Evolutionary conservation across 1,284 basidiomycete genomes (phyloP).

Genomic region (Boletus albobrunnescens): DNA sequence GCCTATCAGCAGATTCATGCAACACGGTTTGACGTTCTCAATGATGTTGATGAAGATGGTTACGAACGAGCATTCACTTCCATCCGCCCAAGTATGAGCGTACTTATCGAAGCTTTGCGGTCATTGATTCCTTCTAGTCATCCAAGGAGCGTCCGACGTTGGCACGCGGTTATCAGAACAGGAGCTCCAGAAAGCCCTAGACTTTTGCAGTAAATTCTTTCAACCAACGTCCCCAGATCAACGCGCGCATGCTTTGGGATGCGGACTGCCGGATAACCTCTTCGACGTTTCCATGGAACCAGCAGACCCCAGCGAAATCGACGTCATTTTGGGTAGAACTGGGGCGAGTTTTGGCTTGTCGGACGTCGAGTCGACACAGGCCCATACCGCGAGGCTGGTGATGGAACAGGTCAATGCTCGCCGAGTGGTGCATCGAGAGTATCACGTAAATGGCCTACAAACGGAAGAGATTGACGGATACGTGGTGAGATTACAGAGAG

Average conservation of each 20-base stretch:
- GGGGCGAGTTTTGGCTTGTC: conserved; percentile 3
- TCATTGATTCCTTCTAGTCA: conserved; percentile 43
- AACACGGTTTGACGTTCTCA: conserved; percentile 47
- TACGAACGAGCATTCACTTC: conserved; percentile 57
- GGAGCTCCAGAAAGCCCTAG: conserved; percentile 62
- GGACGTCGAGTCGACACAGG: conserved; percentile 23
- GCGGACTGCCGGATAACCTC: conserved; percentile 32
- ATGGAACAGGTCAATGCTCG: conserved; percentile 53
- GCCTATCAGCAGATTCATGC: conserved; percentile 60
- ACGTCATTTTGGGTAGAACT: conserved; percentile 22
- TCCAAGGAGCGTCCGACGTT: conserved; percentile 72
- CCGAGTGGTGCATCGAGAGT: conserved; percentile 49
- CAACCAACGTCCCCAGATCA: conserved; percentile 54
- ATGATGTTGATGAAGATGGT: conserved; percentile 51
- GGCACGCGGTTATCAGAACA: conserved; percentile 62
- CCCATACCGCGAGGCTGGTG: conserved; percentile 40
- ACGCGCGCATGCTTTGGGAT: conserved; percentile 28
- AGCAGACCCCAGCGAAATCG: conserved; percentile 43
- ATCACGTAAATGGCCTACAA: conserved; percentile 51
- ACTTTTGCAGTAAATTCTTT: conserved; percentile 57
- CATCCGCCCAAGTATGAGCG: conserved; percentile 48
- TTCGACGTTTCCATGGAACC: conserved; percentile 46
- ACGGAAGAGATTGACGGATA: conserved; percentile 47
- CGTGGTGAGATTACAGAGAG: conserved; percentile 45
- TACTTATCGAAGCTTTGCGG: too few relatives aligned